These are phyloP conservation scores for Tanozyma kutaoensis DNA, from an alignment of 805 yeast genomes.

Conservation along the genomic window DNA sequence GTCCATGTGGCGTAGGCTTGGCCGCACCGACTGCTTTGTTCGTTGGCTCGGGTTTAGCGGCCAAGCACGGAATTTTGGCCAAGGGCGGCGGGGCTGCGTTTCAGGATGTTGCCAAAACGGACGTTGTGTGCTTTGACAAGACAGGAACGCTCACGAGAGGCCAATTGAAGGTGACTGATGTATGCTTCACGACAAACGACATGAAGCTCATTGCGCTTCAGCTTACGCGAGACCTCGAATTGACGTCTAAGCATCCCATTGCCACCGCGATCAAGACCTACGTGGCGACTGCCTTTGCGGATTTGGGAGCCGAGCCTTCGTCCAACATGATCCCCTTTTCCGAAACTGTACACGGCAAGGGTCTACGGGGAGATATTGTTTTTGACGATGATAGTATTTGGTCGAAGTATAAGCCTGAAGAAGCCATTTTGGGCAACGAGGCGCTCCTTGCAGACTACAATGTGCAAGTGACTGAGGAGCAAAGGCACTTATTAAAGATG, in stretches of 20 bases:
- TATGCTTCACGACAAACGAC: slow-evolving; percentile 10
- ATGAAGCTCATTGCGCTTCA: slow-evolving; percentile 23
- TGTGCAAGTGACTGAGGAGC: slow-evolving; percentile 20
- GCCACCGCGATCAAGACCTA: slow-evolving; percentile 39
- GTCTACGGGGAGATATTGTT: slow-evolving; percentile 33
- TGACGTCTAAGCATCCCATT: slow-evolving; percentile 56
- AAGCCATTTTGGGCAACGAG: slow-evolving; percentile 49
- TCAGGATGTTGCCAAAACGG: slow-evolving; percentile 57
- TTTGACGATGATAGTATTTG: slow-evolving; percentile 13
- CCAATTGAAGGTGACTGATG: slow-evolving; percentile 42
- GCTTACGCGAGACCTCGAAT: slow-evolving; percentile 44
- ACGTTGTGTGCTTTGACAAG: slow-evolving; percentile 62
- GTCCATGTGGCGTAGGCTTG: slow-evolving; percentile 95
- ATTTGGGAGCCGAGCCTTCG: slow-evolving; percentile 6
- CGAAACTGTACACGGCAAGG: slow-evolving; percentile 48
- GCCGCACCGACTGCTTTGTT: slow-evolving; percentile 98
- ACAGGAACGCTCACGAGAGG: slow-evolving; percentile 72
- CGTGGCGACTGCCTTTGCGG: slow-evolving; percentile 11
- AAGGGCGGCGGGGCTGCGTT: slow-evolving; percentile 82
- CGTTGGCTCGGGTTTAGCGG: slow-evolving; percentile 98
- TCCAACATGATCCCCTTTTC: slow-evolving; percentile 31
- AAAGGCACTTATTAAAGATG: slow-evolving; percentile 18
- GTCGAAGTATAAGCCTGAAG: slow-evolving; percentile 17
- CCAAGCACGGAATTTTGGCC: slow-evolving; percentile 64
- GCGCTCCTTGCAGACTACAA: slow-evolving; percentile 35